Percentiles rank a stretch among this genome's conserved stretches.
Conservation (phyloP, 805 yeast genomes). For the Suhomyces pyralidae region DNA sequence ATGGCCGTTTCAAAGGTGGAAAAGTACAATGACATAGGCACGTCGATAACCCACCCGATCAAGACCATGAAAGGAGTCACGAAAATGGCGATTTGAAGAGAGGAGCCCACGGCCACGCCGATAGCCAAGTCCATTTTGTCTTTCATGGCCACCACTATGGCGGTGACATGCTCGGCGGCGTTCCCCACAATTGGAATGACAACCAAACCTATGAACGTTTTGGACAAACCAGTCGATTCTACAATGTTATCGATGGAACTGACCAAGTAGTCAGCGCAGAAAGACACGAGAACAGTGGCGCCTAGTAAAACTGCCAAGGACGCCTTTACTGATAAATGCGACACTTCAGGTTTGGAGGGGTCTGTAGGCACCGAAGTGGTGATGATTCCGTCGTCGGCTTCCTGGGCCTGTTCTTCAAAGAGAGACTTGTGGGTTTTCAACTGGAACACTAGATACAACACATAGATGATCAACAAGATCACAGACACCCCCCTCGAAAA, state of each 20-base stretch:
- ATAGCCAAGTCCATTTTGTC: conserved; percentile 97
- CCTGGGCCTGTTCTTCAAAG: conserved; percentile 53
- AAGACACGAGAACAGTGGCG: conserved; percentile 76
- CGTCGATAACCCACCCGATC: conserved; percentile 87
- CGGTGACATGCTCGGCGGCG: conserved; percentile 98
- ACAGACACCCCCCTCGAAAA: conserved; percentile 85
- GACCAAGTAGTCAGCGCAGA: conserved; percentile 91
- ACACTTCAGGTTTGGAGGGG: conserved; percentile 16
- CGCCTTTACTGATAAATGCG: conserved; percentile 50
- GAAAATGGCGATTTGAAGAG: conserved; percentile 91
- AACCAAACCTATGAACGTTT: conserved; percentile 92
- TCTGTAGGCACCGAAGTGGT: conserved; percentile 25
- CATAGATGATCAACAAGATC: conserved; percentile 71
- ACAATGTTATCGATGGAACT: conserved; percentile 92
- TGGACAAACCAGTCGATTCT: conserved; percentile 77
- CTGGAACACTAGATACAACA: conserved; percentile 81
- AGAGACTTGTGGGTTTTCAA: conserved; percentile 77
- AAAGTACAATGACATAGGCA: conserved; percentile 90
- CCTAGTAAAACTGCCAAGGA: conserved; percentile 55
- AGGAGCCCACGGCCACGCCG: conserved; percentile 95
- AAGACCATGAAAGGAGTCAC: conserved; percentile 94
- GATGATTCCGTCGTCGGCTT: conserved; percentile 38
- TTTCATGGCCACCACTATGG: conserved; percentile 89
- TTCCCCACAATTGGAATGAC: conserved; percentile 96
- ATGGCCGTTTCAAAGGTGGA: conserved; percentile 93